Evolutionary conservation across 148 eudicot species (phyloP), one percentile per base, ranked within the genome.

Genomic region (Rheum nobile): DNA sequence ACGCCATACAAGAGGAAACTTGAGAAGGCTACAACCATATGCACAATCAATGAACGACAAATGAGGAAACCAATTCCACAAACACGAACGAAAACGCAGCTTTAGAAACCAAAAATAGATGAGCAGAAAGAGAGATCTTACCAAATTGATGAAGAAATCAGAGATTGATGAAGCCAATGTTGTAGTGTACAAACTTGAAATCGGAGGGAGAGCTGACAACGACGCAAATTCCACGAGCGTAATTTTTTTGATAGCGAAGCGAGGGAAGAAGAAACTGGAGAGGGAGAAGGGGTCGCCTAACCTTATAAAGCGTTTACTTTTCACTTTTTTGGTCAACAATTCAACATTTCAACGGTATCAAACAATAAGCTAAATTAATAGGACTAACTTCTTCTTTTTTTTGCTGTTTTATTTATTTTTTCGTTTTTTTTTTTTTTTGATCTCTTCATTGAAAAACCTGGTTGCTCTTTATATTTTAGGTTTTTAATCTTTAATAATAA

Each of bases 121-220:
- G 32, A 21, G 17, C 4, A 32, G 70, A 34, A 57, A 17, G 22
- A 13, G n/a, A 32, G 70, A 63, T 63, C 69, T 63, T 65, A 65
- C 70, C 70, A 34, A 34, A 65, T 65, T 65, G 22, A 65, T 65
- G 70, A 65, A 65, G 11, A 34, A 65, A 65, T 65, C 21, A 34
- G 70, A 21, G 70, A 22, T 65, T 14, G 70, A 65, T 65, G 39
- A 65, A 65, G 6, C 21, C 41, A 65, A 65, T 65, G 70, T 17
- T 16, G 70, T 32, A 34, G 13, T 65, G 70, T 2, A 65, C 70
- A 32, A 65, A 34, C 39, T 14, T 29, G 70, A 65, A 61, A 65
- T 50, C 16, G 31, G 68, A 63, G 38, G 21, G 12, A 29, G 8
- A 63, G 68, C 31, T 65, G 70, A 65, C 21, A 34, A 65, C 17